A percentile compares a stretch with the other conserved stretches of the same genome.
phyloP scores from a whole-genome alignment of 164 flowering plant species.

The Chimonanthus praecox region DNA sequence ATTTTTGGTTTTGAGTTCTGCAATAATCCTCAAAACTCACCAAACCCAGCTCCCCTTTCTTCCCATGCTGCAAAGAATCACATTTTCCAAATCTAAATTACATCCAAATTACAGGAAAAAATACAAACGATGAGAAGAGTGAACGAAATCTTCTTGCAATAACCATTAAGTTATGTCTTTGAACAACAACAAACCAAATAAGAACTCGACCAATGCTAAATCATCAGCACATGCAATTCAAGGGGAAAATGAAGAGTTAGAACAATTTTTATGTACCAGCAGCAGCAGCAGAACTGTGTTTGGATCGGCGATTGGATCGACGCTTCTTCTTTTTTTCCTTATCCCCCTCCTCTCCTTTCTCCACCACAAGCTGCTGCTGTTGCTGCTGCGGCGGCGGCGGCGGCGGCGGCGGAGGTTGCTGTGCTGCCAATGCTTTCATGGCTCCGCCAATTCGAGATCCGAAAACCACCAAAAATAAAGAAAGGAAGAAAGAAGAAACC shows the following conservation, averaged over 20 bases:
- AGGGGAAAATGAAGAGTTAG: not conserved
- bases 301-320: constrained; percentile 53
- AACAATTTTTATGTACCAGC: constrained; percentile 32
- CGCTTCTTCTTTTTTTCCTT: constrained; percentile 66
- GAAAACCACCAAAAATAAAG: not conserved
- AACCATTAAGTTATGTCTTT: not conserved
- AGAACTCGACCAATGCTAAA: not conserved
- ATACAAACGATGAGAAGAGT: too few relatives aligned
- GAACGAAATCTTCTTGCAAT: not conserved
- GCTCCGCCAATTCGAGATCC: constrained; percentile 1
- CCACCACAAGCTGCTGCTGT: constrained; percentile 19
- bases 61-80: not conserved
- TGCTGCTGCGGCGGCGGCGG: not conserved
- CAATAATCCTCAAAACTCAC: not conserved
- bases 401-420: not conserved
- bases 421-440: constrained; percentile 35
- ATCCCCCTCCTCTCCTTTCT: constrained; percentile 35
- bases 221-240: too few relatives aligned
- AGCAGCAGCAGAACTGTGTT: constrained; percentile 28
- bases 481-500: constrained; percentile 4
- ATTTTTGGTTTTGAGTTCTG: too few relatives aligned
- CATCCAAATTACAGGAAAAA: not conserved
- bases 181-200: not conserved
- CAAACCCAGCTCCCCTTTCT: not conserved
- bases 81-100: not conserved